These are phyloP conservation scores for Climacium dendroides DNA, from an alignment of 225 moss, liverwort and hornwort genomes.

Conservation along the genomic window DNA sequence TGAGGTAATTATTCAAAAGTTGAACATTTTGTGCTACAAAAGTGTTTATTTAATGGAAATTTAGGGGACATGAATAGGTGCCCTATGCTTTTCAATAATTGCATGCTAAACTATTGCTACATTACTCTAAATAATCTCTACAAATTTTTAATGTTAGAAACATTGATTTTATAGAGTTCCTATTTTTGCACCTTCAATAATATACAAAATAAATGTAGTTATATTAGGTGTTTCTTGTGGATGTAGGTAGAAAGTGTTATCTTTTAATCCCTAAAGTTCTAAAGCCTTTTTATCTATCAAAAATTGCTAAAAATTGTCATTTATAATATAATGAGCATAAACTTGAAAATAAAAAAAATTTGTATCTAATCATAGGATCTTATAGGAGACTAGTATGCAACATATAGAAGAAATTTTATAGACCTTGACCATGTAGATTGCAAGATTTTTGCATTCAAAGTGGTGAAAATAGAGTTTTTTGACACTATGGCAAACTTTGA, in stretches of 20 bases:
- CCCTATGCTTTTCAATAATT: neutral
- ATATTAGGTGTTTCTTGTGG: neutral
- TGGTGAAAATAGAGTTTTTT: no score
- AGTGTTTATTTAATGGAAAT: no score
- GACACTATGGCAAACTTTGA: neutral
- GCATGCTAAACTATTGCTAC: neutral
- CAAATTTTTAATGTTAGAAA: neutral
- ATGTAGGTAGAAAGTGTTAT: neutral
- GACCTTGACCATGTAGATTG: neutral
- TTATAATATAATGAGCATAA: neutral
- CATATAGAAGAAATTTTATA: neutral
- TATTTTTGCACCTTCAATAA: neutral
- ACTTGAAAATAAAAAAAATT: no score
- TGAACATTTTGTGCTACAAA: neutral
- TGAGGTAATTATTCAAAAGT: accelerated
- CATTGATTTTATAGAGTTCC: neutral
- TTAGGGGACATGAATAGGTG: neutral
- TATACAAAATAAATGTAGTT: neutral
- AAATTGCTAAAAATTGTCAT: neutral
- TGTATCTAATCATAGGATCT: neutral
- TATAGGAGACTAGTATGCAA: neutral
- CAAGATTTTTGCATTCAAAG: neutral
- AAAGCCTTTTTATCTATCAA: neutral
- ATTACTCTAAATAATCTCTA: neutral
- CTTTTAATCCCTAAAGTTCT: neutral